Percentiles rank a stretch among this genome's conserved stretches.
phyloP scores from a whole-genome alignment of 2,329 filamentous ascomycete genomes.

The Diaporthe vaccinii region DNA sequence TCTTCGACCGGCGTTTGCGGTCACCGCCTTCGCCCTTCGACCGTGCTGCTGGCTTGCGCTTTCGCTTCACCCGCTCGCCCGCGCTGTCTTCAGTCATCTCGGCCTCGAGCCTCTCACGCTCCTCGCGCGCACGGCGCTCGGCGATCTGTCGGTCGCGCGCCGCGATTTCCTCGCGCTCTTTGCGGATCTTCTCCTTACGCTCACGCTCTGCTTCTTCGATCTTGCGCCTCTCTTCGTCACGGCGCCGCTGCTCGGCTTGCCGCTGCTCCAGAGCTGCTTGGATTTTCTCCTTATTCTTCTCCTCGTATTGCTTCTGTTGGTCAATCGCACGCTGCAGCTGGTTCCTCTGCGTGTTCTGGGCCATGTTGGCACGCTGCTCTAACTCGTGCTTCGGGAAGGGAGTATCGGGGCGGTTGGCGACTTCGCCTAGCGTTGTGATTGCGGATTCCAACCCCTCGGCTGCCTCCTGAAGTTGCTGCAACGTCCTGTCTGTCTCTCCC shows the following conservation, averaged over 20 bases:
- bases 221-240: constrained; percentile 81
- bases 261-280: constrained; percentile 83
- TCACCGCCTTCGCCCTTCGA: constrained; percentile 51
- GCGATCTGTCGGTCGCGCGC: constrained; percentile 82
- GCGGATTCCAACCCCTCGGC: constrained; percentile 86
- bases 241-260: constrained; percentile 82
- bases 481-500: constrained; percentile 80
- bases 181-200: constrained; percentile 83
- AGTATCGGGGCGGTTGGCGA: constrained; percentile 73
- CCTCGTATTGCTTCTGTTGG: constrained; percentile 90
- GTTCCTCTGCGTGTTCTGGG: constrained; percentile 91
- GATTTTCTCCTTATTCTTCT: constrained; percentile 90
- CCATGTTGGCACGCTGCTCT: constrained; percentile 97
- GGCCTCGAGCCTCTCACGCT: constrained; percentile 76
- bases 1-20: constrained; percentile 53
- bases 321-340: constrained; percentile 89
- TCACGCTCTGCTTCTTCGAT: constrained; percentile 79
- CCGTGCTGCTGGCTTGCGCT: constrained; percentile 69
- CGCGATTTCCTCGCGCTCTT: constrained; percentile 85
- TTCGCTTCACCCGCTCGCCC: constrained; percentile 83
- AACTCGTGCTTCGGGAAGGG: constrained; percentile 93
- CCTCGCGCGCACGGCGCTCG: constrained; percentile 78
- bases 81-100: constrained; percentile 86
- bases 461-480: constrained; percentile 85
- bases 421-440: constrained; percentile 78